phyloP scores from a whole-genome alignment of 2,329 filamentous ascomycete genomes.

The Aspergillus intermedius region DNA sequence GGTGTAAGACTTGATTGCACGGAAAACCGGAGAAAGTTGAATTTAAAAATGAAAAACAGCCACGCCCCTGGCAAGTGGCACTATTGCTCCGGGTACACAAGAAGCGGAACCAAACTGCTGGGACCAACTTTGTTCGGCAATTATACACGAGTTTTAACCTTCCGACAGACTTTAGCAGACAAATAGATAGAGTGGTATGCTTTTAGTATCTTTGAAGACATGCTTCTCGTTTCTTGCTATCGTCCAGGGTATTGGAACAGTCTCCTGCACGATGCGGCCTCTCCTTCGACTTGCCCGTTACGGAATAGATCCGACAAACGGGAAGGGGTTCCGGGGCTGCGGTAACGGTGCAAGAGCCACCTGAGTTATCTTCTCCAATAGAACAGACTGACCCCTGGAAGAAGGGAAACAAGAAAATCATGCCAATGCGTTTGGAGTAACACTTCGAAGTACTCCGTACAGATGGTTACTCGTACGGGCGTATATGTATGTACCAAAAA shows the following conservation, averaged over 20 bases:
- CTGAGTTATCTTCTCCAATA: neutral
- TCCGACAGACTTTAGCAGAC: too few species aligned
- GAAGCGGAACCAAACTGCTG: neutral
- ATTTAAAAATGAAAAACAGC: too few species aligned
- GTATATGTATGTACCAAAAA: too few species aligned
- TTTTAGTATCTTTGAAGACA: too few species aligned
- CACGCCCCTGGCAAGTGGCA: neutral
- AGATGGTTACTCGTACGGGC: too few species aligned
- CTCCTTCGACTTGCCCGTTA: neutral
- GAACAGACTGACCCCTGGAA: conserved; percentile 3
- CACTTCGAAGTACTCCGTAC: too few species aligned
- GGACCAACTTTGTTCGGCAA: neutral
- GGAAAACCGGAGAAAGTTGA: too few species aligned
- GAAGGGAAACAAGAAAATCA: neutral
- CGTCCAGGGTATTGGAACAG: neutral
- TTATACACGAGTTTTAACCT: neutral
- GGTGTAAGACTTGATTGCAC: too few species aligned
- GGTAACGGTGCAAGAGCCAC: neutral
- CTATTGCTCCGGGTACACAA: too few species aligned
- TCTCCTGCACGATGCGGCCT: neutral
- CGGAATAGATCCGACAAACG: neutral
- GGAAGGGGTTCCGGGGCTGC: neutral
- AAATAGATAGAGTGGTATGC: too few species aligned
- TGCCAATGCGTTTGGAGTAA: too few species aligned
- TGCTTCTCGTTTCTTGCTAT: too few species aligned